Conservation (phyloP, 2,329 filamentous ascomycete genomes). For the Grosmannia serpens region DNA sequence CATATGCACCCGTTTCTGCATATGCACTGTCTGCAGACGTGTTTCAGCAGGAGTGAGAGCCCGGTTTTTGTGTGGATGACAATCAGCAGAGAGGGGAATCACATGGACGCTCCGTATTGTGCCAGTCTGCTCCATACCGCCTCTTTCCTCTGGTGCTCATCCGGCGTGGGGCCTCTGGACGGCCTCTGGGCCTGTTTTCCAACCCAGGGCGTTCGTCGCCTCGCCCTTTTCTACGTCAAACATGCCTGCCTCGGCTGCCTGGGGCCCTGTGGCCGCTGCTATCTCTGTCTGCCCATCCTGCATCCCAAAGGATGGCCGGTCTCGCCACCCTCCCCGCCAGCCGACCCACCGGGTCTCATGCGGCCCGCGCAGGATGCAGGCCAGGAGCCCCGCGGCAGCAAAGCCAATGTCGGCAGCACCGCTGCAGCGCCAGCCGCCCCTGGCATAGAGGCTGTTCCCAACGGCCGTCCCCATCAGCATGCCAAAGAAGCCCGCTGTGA, state of each 20-base stretch:
- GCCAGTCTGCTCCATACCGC: neutral
- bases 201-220: no score
- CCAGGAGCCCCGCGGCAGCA: constrained; percentile 3
- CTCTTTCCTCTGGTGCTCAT: no score
- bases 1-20: neutral
- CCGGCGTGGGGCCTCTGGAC: no score
- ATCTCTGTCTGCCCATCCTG: no score
- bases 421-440: constrained; percentile 7
- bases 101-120: neutral
- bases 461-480: no score
- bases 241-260: no score
- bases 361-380: constrained; percentile 21
- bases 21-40: neutral
- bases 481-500: no score
- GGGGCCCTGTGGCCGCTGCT: no score
- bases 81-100: neutral
- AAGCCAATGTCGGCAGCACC: constrained; percentile 8
- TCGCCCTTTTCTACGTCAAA: no score
- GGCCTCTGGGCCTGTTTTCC: no score
- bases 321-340: constrained; percentile 17
- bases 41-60: neutral
- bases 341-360: constrained; percentile 28
- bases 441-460: no score
- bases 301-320: no score
- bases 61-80: neutral